Conservation (phyloP, 345 rosid species). For the Odontarrhena argentea region DNA sequence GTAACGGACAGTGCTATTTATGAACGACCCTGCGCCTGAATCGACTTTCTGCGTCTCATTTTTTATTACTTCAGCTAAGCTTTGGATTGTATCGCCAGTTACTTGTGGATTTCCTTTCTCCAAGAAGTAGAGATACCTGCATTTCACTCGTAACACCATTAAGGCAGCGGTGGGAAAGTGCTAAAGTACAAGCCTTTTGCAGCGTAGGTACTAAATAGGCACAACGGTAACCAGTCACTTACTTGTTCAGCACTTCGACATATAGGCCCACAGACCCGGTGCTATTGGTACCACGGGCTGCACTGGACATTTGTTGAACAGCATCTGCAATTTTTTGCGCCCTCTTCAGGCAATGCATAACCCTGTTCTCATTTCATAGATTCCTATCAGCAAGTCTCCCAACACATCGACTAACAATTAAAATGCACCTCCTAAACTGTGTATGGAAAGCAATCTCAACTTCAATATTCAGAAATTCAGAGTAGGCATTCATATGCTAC, state of each 20-base stretch:
- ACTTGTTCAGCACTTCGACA: slow-evolving; percentile 93
- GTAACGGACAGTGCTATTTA: slow-evolving; percentile 68
- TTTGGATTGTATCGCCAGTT: slow-evolving; percentile 65
- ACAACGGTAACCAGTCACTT: slow-evolving; percentile 31
- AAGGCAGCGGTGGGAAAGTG: slow-evolving; percentile 12
- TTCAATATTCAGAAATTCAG: slow-evolving; percentile 3
- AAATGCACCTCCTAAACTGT: background rate
- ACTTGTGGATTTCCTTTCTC: slow-evolving; percentile 90
- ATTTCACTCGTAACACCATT: slow-evolving; percentile 20
- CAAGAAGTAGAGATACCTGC: slow-evolving; percentile 85
- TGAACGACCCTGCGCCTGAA: slow-evolving; percentile 67
- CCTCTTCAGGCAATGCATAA: slow-evolving; percentile 79
- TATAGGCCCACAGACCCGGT: slow-evolving; percentile 72
- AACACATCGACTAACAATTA: slow-evolving; percentile 6
- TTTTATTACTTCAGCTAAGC: slow-evolving; percentile 73
- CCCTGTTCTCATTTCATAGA: slow-evolving; percentile 52
- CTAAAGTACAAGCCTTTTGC: background rate
- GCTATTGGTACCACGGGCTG: slow-evolving; percentile 64
- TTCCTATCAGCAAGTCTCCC: slow-evolving; percentile 12
- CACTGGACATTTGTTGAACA: slow-evolving; percentile 83
- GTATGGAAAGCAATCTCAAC: slow-evolving; percentile 6
- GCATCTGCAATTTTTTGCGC: slow-evolving; percentile 89
- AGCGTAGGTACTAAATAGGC: background rate
- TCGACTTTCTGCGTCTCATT: slow-evolving; percentile 63
- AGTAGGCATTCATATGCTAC: slow-evolving; percentile 27